phyloP scores from a whole-genome alignment of 2,329 filamentous ascomycete genomes.

The Trichoderma atroviride region DNA sequence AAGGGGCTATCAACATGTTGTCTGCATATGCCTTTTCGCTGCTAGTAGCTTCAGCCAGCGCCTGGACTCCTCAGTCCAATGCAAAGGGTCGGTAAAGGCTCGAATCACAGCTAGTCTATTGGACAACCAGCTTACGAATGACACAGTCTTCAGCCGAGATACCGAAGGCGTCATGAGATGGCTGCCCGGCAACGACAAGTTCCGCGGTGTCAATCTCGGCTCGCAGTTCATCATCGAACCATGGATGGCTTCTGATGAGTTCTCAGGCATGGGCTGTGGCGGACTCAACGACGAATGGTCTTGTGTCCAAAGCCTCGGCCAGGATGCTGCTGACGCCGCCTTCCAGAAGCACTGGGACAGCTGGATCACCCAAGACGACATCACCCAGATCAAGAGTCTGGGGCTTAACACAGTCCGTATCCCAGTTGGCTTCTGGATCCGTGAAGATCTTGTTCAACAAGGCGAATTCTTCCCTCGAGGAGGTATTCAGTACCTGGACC shows the following conservation, averaged over 20 bases:
- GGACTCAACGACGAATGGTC: constrained; percentile 34
- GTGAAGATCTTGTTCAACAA: constrained; percentile 31
- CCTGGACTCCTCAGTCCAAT: constrained; percentile 24
- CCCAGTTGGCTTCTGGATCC: constrained; percentile 36
- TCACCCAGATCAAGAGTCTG: constrained; percentile 33
- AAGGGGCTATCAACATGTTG: not conserved
- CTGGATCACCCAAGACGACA: constrained; percentile 33
- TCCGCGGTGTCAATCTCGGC: constrained; percentile 35
- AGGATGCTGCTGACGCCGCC: constrained; percentile 31
- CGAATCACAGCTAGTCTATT: too few species aligned
- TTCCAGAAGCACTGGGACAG: constrained; percentile 35
- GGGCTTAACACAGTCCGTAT: constrained; percentile 35
- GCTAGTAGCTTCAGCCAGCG: constrained; percentile 20
- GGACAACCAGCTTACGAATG: too few species aligned
- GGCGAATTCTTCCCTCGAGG: constrained; percentile 34
- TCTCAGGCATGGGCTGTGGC: constrained; percentile 34
- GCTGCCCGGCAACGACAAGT: constrained; percentile 28
- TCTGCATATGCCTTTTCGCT: constrained; percentile 27
- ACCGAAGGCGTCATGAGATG: constrained; percentile 26
- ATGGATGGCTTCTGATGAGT: constrained; percentile 34
- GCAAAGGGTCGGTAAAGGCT: constrained; percentile 11
- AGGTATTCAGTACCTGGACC: constrained; percentile 34
- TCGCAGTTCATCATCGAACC: constrained; percentile 36
- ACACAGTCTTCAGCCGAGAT: constrained; percentile 8
- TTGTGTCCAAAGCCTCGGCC: constrained; percentile 34